Percentiles rank a stretch among this genome's conserved stretches.
These are phyloP conservation scores for Pseudomonodictys pantanalensis DNA, from an alignment of 495 filamentous ascomycete genomes.

Conservation along the genomic window DNA sequence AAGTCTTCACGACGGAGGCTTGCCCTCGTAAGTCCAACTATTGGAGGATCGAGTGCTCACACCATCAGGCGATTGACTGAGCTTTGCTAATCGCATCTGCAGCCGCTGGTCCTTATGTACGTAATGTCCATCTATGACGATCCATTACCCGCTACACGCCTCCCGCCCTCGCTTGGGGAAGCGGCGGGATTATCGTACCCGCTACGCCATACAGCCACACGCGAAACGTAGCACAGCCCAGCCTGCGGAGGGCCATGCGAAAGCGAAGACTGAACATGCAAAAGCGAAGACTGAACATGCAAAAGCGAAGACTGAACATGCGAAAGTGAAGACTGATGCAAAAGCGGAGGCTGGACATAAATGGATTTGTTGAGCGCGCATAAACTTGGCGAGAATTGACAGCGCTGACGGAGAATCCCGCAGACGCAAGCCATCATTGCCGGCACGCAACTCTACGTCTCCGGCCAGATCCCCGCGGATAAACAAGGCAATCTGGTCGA, in stretches of 20 bases:
- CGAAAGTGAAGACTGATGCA: no score
- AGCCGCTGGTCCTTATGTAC: slow-evolving; percentile 61
- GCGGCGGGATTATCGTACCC: no score
- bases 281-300: no score
- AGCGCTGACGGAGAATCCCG: neutral
- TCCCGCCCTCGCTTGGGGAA: no score
- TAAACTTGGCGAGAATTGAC: neutral
- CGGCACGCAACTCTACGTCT: slow-evolving; percentile 80
- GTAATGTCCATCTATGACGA: slow-evolving; percentile 24
- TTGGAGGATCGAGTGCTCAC: neutral
- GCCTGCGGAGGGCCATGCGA: no score
- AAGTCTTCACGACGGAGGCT: slow-evolving; percentile 36
- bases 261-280: no score
- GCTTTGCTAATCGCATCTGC: slow-evolving; percentile 6
- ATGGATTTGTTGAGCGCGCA: no score
- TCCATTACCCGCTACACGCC: neutral
- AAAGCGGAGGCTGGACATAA: no score
- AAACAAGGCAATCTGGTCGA: slow-evolving; percentile 67
- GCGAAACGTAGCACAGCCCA: no score
- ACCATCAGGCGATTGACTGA: neutral
- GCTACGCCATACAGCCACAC: no score
- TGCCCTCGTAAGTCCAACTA: slow-evolving; percentile 30
- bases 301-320: no score
- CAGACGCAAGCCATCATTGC: slow-evolving; percentile 90
- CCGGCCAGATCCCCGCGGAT: slow-evolving; percentile 87